Conservation (phyloP, 2,329 filamentous ascomycete genomes). For the Penicillium sp. region DNA sequence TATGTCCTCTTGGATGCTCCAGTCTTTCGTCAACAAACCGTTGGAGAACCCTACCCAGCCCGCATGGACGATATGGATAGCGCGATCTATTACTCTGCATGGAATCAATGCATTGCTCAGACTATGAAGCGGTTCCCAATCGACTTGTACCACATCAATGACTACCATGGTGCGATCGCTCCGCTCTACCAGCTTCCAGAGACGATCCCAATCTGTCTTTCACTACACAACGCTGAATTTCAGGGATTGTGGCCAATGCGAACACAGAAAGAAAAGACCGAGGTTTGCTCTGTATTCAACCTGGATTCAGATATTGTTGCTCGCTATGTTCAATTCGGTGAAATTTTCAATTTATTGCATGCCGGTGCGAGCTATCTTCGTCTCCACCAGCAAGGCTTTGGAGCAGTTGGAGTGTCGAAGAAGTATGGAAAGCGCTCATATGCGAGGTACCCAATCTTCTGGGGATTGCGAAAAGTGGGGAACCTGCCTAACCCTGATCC, state of each 20-base stretch:
- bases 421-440: constrained; percentile 68
- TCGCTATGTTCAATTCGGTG: constrained; percentile 66
- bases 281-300: constrained; percentile 67
- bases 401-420: constrained; percentile 66
- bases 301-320: constrained; percentile 57
- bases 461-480: constrained; percentile 64
- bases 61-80: constrained; percentile 70
- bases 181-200: constrained; percentile 65
- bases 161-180: constrained; percentile 64
- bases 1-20: constrained; percentile 68
- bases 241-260: constrained; percentile 70
- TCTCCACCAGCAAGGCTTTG: constrained; percentile 66
- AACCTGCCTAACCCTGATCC: constrained; percentile 66
- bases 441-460: constrained; percentile 68
- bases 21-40: constrained; percentile 64
- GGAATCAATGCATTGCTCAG: constrained; percentile 69
- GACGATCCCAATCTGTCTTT: constrained; percentile 62
- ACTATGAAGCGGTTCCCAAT: constrained; percentile 62
- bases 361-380: constrained; percentile 66
- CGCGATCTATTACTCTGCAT: constrained; percentile 68
- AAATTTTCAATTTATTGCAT: constrained; percentile 68
- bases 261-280: constrained; percentile 59
- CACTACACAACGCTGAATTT: constrained; percentile 69
- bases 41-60: constrained; percentile 63
- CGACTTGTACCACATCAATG: constrained; percentile 67